Evolutionary conservation across 1,284 basidiomycete genomes (phyloP).

Genomic region (Kalmanozyma brasiliensis): DNA sequence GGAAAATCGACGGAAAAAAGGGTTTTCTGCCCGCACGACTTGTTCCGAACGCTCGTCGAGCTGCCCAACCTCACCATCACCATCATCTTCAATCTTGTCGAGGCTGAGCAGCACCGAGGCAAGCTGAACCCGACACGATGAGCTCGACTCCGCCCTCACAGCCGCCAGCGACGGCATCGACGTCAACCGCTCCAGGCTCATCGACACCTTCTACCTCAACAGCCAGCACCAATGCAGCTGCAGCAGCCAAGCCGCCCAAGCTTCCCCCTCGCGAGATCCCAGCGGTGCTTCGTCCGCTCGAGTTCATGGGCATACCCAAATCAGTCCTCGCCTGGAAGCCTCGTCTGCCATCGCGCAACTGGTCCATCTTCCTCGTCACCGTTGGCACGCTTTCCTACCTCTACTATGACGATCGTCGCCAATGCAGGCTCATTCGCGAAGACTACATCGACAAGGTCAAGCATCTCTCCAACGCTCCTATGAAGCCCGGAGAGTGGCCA

Average conservation of each 20-base stretch:
- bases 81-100: slow-evolving; percentile 5
- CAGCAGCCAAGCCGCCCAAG: slow-evolving; percentile 22
- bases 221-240: slow-evolving; percentile 9
- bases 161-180: slow-evolving; percentile 9
- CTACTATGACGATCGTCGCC: slow-evolving; percentile 84
- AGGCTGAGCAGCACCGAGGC: neutral
- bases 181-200: slow-evolving; percentile 8
- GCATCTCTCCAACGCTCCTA: slow-evolving; percentile 77
- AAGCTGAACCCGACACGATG: slow-evolving; percentile 2
- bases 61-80: slow-evolving; percentile 6
- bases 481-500: slow-evolving; percentile 77
- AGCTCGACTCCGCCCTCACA: slow-evolving; percentile 24
- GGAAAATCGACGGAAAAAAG: neutral
- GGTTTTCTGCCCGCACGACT: neutral
- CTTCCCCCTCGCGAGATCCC: slow-evolving; percentile 48
- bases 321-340: slow-evolving; percentile 70
- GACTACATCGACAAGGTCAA: slow-evolving; percentile 84
- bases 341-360: slow-evolving; percentile 84
- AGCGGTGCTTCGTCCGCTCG: slow-evolving; percentile 66
- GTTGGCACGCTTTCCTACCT: slow-evolving; percentile 78
- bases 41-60: slow-evolving; percentile 5
- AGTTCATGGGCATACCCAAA: slow-evolving; percentile 70
- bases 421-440: slow-evolving; percentile 80
- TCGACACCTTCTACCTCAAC: slow-evolving; percentile 14
- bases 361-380: slow-evolving; percentile 87